Conservation (phyloP, 805 yeast genomes). For the Brettanomyces sp. region DNA sequence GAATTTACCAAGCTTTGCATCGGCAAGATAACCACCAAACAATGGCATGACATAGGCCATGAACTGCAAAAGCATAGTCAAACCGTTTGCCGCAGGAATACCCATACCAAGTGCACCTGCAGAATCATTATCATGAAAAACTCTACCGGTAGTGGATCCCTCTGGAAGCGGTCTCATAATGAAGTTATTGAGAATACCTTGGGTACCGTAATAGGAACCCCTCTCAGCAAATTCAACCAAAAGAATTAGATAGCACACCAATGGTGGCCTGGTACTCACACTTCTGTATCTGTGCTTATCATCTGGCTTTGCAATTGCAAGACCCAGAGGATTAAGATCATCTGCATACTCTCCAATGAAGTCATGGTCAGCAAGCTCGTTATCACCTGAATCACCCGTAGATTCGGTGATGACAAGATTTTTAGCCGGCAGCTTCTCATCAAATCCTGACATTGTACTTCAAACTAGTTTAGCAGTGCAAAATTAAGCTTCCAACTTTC, state of each 20-base stretch:
- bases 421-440: not conserved
- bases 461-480: too few species aligned
- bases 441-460: not conserved
- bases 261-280: constrained; percentile 35
- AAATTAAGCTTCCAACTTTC: too few species aligned
- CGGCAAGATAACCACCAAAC: constrained; percentile 44
- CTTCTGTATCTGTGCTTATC: constrained; percentile 26
- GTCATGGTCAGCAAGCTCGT: constrained; percentile 7
- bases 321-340: constrained; percentile 23
- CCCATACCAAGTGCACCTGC: constrained; percentile 47
- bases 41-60: constrained; percentile 43
- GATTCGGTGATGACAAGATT: not conserved
- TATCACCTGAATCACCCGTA: not conserved
- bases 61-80: constrained; percentile 37
- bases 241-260: constrained; percentile 41
- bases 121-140: constrained; percentile 18
- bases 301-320: constrained; percentile 16
- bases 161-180: constrained; percentile 43
- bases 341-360: constrained; percentile 18
- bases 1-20: constrained; percentile 36
- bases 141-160: constrained; percentile 38
- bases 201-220: constrained; percentile 43
- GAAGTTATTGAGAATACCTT: constrained; percentile 37
- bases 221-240: constrained; percentile 43
- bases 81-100: constrained; percentile 35